phyloP scores from a whole-genome alignment of 2,329 filamentous ascomycete genomes.

The Aureobasidium sp. region DNA sequence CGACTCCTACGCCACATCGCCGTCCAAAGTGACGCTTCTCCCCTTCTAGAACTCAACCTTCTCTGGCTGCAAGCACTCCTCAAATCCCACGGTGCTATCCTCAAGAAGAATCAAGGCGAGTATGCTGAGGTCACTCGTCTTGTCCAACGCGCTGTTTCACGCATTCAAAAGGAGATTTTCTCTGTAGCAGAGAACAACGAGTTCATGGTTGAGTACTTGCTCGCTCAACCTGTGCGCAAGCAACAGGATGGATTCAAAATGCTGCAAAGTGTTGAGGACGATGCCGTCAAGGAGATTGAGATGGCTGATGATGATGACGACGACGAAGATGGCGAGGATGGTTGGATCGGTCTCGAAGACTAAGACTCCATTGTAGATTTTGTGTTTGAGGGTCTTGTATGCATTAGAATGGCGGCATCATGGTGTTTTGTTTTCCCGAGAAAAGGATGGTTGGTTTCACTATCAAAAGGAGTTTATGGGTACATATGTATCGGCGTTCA shows the following conservation, averaged over 20 bases:
- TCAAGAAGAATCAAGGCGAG: slow-evolving; percentile 71
- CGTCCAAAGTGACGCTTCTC: slow-evolving; percentile 77
- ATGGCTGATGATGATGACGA: slow-evolving; percentile 12
- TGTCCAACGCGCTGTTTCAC: slow-evolving; percentile 70
- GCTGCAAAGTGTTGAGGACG: not conserved
- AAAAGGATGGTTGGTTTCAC: too few species aligned
- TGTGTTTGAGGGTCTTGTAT: too few species aligned
- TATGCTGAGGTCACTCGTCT: slow-evolving; percentile 79
- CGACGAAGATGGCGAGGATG: slow-evolving; percentile 10
- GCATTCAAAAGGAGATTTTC: slow-evolving; percentile 76
- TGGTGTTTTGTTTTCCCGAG: too few species aligned
- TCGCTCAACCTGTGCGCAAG: slow-evolving; percentile 29
- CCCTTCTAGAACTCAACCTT: slow-evolving; percentile 90
- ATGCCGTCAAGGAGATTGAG: slow-evolving; percentile 4
- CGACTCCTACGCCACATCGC: slow-evolving; percentile 82
- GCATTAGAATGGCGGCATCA: too few species aligned
- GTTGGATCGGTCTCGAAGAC: slow-evolving; percentile 15
- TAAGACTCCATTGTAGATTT: not conserved
- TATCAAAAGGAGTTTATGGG: too few species aligned
- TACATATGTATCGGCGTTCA: too few species aligned
- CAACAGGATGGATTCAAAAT: not conserved
- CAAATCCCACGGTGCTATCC: slow-evolving; percentile 74
- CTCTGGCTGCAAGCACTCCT: slow-evolving; percentile 81
- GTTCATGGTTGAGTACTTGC: slow-evolving; percentile 80
- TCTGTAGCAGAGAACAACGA: slow-evolving; percentile 79